Evolutionary conservation across 495 filamentous ascomycete species (phyloP), one percentile per base, ranked within the genome.

Genomic region (Penicillium cosmopolitanum): DNA sequence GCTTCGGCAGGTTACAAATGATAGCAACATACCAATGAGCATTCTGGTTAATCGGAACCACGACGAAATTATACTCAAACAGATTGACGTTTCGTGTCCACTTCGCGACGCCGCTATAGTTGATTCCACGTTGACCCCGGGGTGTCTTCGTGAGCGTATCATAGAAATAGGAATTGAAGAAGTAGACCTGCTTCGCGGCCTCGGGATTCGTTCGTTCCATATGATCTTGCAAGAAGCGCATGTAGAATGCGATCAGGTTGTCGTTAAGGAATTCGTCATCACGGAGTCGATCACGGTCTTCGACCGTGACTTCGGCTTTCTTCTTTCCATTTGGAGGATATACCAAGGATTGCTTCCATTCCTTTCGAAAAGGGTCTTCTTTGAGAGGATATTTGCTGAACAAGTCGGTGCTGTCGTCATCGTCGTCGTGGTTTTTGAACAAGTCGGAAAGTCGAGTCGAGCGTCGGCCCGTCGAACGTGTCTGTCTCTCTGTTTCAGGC

Each of bases 21-120:
- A 98, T 93, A 12, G 92, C 95, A 66, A 97, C 76, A 74, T 95
- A 98, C 95, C 95, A 98, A 70, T 98, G 95, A 18, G 77, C 76
- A 66, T 82, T 74, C 63, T 97, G 90, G 67, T 96, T 94, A 70
- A 98, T 90, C 0, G 95, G 95, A 15, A 98, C 89, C 5, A 98
- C 80, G 43, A 98, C 85, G 67, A 91, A 98, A 67, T 97, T 91
- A 60, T 90, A 90, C 25, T 81, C 82, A 66, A 98, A 91, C 12
- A 98, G 71, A 67, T 98, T 90, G 3, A 95, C 85, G 63, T 85
- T 91, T 7, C 90, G 76, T 1, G 96, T 98, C 95, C 95, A 98
- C 55, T 86, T 87, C 68, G 92, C 82, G 34, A 98, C 92, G 15
- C 85, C 89, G 23, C 87, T 82, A 66, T 94, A 94, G 62, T 94